Evolutionary conservation across 2,329 filamentous ascomycete genomes (phyloP).

Genomic region (Triangularia setosa): DNA sequence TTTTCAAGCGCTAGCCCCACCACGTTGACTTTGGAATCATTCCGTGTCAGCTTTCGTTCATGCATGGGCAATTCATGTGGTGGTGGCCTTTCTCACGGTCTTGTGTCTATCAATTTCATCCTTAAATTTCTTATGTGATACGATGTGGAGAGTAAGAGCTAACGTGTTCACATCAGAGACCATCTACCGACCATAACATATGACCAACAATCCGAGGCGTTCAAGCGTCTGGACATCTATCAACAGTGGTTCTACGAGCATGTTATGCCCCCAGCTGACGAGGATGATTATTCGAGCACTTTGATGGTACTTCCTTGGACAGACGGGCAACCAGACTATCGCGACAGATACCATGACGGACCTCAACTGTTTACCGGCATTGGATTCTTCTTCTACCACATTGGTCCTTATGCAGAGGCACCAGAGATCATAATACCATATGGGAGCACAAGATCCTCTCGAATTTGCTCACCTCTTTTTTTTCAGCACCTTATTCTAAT

Average conservation of each 20-base stretch:
- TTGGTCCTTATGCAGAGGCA: slow-evolving; percentile 7
- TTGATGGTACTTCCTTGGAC: slow-evolving; percentile 14
- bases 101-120: no score
- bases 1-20: no score
- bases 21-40: no score
- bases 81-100: no score
- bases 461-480: no score
- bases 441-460: neutral
- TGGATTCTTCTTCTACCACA: slow-evolving; percentile 16
- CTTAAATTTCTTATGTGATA: no score
- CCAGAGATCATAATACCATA: slow-evolving; percentile 13
- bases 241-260: slow-evolving; percentile 12
- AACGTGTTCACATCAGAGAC: no score
- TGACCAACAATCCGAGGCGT: slow-evolving; percentile 7
- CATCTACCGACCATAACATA: neutral
- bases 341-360: slow-evolving; percentile 9
- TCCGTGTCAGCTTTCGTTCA: no score
- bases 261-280: slow-evolving; percentile 5
- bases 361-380: slow-evolving; percentile 12
- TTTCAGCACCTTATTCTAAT: neutral
- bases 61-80: no score
- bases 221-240: slow-evolving; percentile 4
- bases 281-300: slow-evolving; percentile 1
- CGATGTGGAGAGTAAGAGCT: no score
- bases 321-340: slow-evolving; percentile 8